Base-by-base conservation (phyloP, 495 filamentous ascomycete species). In the Xylaria intraflava region DNA sequence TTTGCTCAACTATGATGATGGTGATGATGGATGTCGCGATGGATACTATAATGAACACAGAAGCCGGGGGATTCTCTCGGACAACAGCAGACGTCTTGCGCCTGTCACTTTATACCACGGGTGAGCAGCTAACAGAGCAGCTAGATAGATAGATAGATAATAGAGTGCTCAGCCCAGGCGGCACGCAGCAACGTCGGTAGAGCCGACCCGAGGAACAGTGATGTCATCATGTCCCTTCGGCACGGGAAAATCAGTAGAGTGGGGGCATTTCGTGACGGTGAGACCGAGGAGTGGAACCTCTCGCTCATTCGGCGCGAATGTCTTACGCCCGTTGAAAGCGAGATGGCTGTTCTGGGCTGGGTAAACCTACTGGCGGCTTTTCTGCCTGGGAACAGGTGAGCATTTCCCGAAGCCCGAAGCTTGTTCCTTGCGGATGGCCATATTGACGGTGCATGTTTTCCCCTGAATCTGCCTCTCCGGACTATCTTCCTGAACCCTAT, bases 161-260 rank as follows among this genome's bases (percentile, higher is more conserved):
- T n/a, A n/a, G n/a, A n/a, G n/a, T n/a, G n/a, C n/a, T 33, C 31
- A 33, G 8, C 7, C 2, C 3, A 35, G 14, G 3, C 31, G 14
- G 9, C 12, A 6, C 14, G 7, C 7, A 35, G 31, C 31, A 35
- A 6, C 31, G 3, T 29, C 38, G 16, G 39, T 12, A 17, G 41
- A 31, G 17, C 27, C 20, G 49, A 22, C 41, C 23, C 39, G 14
- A 52, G 39, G 6, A 22, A 29, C 22, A 9, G 50, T 53, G 50
- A 53, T 41, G 50, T 53, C 50, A 53, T 30, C 14, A 42, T 30
- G 1, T 22, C 46, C n/a, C n/a, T n/a, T n/a, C n/a, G n/a, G n/a
- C n/a, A n/a, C n/a, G n/a, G n/a, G n/a, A n/a, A n/a, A n/a, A n/a
- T n/a, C n/a, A n/a, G n/a, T n/a, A n/a, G n/a, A n/a, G n/a, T n/a